Evolutionary conservation across 2,329 filamentous ascomycete species (phyloP).

Genomic region (Clonostachys byssicola): DNA sequence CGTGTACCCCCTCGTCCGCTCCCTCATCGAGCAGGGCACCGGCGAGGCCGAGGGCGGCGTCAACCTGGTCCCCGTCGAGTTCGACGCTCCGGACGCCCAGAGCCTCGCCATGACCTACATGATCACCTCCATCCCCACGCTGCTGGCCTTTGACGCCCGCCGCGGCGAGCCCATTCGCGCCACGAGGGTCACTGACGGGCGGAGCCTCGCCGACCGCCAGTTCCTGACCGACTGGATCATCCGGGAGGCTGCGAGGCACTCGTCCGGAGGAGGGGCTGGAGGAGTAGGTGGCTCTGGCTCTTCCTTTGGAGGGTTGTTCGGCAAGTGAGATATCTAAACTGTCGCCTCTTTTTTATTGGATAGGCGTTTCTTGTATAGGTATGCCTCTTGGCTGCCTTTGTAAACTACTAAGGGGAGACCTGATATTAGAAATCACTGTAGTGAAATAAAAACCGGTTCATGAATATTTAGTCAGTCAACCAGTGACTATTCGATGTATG

Average conservation of each 20-base stretch:
- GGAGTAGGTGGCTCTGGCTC: constrained; percentile 17
- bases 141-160: constrained; percentile 49
- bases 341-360: too few species aligned
- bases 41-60: constrained; percentile 54
- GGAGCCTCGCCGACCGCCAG: constrained; percentile 39
- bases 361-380: too few species aligned
- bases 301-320: constrained; percentile 34
- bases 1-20: constrained; percentile 44
- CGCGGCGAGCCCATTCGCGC: constrained; percentile 41
- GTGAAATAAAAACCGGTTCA: too few species aligned
- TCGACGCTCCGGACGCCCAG: constrained; percentile 49
- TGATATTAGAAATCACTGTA: too few species aligned
- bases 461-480: too few species aligned
- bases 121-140: constrained; percentile 53
- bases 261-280: constrained; percentile 36
- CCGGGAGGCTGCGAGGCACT: constrained; percentile 42
- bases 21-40: constrained; percentile 40
- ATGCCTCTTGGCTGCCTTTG: too few species aligned
- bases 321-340: constrained; percentile 12
- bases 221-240: constrained; percentile 52
- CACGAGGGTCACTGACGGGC: constrained; percentile 45
- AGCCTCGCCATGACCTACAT: constrained; percentile 48
- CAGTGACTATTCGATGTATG: too few species aligned
- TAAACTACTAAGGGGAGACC: too few species aligned
- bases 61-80: constrained; percentile 48